Evolutionary conservation across 1,139 yeast genomes (phyloP), one percentile per base, ranked within the genome.

Genomic region (Geotrichum candidum): DNA sequence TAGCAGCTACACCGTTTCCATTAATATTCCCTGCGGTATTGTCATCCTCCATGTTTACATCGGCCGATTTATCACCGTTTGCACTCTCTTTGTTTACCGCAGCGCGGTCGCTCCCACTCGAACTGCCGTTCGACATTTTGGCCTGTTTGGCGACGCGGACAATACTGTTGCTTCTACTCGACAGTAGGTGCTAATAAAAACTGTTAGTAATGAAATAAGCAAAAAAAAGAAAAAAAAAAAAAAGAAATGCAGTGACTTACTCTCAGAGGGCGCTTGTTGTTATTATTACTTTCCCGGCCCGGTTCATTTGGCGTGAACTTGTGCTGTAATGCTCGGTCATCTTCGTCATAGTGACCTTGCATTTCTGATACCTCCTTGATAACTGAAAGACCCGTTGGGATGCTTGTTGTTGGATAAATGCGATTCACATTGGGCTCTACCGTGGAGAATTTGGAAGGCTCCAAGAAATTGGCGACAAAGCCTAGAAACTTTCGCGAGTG

Each of bases 401-500:
- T 51, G n/a, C 18, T 18, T 10, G 11, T 22, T 27, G 59, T 51
- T 25, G 54, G 54, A 18, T 18, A 15, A 10, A 56, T 41, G 11
- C 52, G 27, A 10, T 38, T 38, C 10, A 29, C 59, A 5, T 41
- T 15, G 22, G 45, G 22, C 18, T 41, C 48, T n/a, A 41, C 22
- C 7, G 48, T 15, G 48, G 7, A 18, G 22, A 41, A 41, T n/a
- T 41, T 41, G 22, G 13, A 41, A 41, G 58, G 60, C n/a, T 58
- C 53, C 7, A 56, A 13, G 51, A 63, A 51, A 9, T 51, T 55
- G 0, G 61, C 61, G 3, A 46, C 51, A 22, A 63, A 63, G 1
- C 65, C 65, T 45, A 63, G 58, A 10, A 60, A 48, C 18, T 57
- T 58, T 9, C 78, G 73, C 15, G 82, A 77, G 6, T 76, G 75